phyloP scores from a whole-genome alignment of 1,284 basidiomycete species.

The Taiwanofungus camphoratus region DNA sequence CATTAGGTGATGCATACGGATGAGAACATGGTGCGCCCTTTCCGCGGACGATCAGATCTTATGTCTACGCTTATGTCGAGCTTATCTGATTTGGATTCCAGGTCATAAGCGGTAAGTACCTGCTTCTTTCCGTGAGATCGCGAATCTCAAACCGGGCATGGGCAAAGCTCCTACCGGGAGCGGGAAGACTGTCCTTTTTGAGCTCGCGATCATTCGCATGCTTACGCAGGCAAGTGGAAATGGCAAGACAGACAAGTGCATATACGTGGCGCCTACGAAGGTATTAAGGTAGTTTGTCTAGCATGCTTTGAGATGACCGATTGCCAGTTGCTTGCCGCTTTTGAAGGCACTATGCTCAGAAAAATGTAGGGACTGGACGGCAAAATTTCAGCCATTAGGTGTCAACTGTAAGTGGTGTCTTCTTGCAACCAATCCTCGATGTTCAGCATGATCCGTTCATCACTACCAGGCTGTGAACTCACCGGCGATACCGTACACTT shows the following conservation, averaged over 20 bases:
- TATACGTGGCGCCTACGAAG: slow-evolving; percentile 96
- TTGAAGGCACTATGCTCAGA: slow-evolving; percentile 85
- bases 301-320: not conserved
- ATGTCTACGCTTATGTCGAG: slow-evolving; percentile 2
- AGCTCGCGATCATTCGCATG: slow-evolving; percentile 83
- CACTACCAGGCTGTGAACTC: slow-evolving; percentile 68
- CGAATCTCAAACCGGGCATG: slow-evolving; percentile 3
- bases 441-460: not conserved
- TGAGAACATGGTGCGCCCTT: slow-evolving; percentile 63
- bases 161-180: slow-evolving; percentile 81
- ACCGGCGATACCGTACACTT: slow-evolving; percentile 82
- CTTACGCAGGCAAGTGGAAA: slow-evolving; percentile 41
- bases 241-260: slow-evolving; percentile 52
- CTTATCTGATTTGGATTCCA: slow-evolving; percentile 27
- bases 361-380: slow-evolving; percentile 77
- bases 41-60: not conserved
- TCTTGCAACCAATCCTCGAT: not conserved
- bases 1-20: slow-evolving; percentile 59
- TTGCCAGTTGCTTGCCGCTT: too few relatives aligned
- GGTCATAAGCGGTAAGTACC: slow-evolving; percentile 68
- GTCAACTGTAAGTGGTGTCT: slow-evolving; percentile 55
- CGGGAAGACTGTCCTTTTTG: slow-evolving; percentile 92
- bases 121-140: slow-evolving; percentile 4
- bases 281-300: slow-evolving; percentile 31
- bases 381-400: slow-evolving; percentile 72